These are phyloP conservation scores for Hymenoscyphus albidus DNA, from an alignment of 2,329 filamentous ascomycete genomes.

Conservation along the genomic window DNA sequence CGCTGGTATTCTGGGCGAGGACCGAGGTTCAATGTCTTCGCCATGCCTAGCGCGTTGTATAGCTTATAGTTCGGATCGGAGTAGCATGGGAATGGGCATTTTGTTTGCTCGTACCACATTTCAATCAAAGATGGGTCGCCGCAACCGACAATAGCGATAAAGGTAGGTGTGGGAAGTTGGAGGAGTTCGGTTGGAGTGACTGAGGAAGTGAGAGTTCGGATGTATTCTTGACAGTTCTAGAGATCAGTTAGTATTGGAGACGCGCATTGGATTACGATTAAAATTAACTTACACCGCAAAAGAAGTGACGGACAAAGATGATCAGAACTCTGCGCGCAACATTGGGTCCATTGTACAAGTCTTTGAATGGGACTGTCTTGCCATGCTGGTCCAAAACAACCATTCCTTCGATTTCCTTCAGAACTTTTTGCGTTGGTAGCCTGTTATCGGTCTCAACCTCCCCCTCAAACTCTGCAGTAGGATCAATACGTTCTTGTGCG, in stretches of 20 bases:
- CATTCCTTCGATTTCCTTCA: slow-evolving; percentile 47
- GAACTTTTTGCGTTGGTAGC: slow-evolving; percentile 46
- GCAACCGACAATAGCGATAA: slow-evolving; percentile 52
- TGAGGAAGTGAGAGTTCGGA: slow-evolving; percentile 30
- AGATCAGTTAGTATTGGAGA: background rate
- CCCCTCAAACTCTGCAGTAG: slow-evolving; percentile 51
- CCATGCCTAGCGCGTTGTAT: slow-evolving; percentile 53
- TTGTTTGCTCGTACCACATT: slow-evolving; percentile 46
- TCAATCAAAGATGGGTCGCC: slow-evolving; percentile 52
- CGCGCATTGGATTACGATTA: background rate
- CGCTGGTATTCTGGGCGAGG: slow-evolving; percentile 47
- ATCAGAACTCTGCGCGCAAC: slow-evolving; percentile 34
- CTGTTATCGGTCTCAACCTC: slow-evolving; percentile 53
- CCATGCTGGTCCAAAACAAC: slow-evolving; percentile 33
- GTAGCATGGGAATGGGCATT: slow-evolving; percentile 53
- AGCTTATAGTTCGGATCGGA: slow-evolving; percentile 51
- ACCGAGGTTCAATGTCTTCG: slow-evolving; percentile 45
- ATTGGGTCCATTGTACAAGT: slow-evolving; percentile 34
- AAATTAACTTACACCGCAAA: slow-evolving; percentile 34
- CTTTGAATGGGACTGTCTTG: slow-evolving; percentile 33
- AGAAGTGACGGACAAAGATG: slow-evolving; percentile 39
- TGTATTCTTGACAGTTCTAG: slow-evolving; percentile 37
- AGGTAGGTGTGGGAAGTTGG: slow-evolving; percentile 32
- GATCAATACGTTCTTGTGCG: slow-evolving; percentile 4
- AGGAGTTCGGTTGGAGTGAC: slow-evolving; percentile 33